A percentile compares a stretch with the other conserved stretches of the same genome.
These are phyloP conservation scores for Zygoascus tannicola DNA, from an alignment of 805 yeast species.

Conservation along the genomic window DNA sequence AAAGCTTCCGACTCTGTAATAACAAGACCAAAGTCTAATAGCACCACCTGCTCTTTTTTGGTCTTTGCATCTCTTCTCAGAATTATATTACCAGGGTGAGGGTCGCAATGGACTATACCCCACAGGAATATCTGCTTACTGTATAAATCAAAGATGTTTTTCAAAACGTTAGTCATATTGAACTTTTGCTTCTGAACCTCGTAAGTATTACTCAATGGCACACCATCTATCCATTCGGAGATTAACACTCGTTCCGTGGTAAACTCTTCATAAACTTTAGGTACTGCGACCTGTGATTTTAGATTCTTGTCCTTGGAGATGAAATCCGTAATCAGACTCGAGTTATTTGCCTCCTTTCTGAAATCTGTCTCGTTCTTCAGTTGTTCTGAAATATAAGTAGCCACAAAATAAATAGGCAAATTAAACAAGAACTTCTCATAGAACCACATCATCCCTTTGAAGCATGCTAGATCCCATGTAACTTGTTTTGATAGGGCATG, in stretches of 20 bases:
- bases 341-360: slow-evolving; percentile 45
- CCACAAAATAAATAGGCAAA: slow-evolving; percentile 50
- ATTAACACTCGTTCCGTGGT: slow-evolving; percentile 46
- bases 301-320: slow-evolving; percentile 38
- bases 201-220: slow-evolving; percentile 41
- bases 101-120: slow-evolving; percentile 66
- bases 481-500: slow-evolving; percentile 53
- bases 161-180: slow-evolving; percentile 37
- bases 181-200: slow-evolving; percentile 32
- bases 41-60: slow-evolving; percentile 40
- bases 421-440: slow-evolving; percentile 49
- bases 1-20: slow-evolving; percentile 44
- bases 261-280: slow-evolving; percentile 38
- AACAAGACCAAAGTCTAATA: slow-evolving; percentile 70
- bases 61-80: slow-evolving; percentile 32
- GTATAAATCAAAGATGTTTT: slow-evolving; percentile 41
- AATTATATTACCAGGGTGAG: slow-evolving; percentile 73
- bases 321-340: slow-evolving; percentile 31
- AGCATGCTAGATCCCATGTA: slow-evolving; percentile 51
- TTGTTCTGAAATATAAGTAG: slow-evolving; percentile 48
- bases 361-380: slow-evolving; percentile 56
- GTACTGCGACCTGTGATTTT: slow-evolving; percentile 42
- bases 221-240: slow-evolving; percentile 74
- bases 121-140: slow-evolving; percentile 54
- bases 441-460: slow-evolving; percentile 40